Conservation (phyloP, 1,139 yeast genomes). For the Lodderomyces beijingensis region DNA sequence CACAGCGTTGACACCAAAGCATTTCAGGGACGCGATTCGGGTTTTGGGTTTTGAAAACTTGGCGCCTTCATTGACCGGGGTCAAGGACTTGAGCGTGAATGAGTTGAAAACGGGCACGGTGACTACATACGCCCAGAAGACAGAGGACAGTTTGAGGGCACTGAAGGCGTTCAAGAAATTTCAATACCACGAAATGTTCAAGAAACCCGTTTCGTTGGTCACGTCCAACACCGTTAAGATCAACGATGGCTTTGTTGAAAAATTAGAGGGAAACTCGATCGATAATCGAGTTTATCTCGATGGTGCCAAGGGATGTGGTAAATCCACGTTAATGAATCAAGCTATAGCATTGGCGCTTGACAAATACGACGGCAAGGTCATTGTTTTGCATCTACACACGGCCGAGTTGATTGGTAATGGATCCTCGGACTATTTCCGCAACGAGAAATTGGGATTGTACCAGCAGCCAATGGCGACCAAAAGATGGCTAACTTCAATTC, state of each 20-base stretch:
- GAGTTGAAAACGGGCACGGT: conserved; percentile 13
- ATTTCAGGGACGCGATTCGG: conserved; percentile 37
- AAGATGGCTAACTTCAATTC: conserved; percentile 53
- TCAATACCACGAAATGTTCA: conserved; percentile 62
- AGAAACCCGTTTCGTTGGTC: conserved; percentile 52
- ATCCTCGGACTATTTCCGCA: conserved; percentile 59
- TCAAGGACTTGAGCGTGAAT: conserved; percentile 2
- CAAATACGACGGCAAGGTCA: conserved; percentile 37
- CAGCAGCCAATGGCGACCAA: conserved; percentile 81
- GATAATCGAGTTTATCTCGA: conserved; percentile 53
- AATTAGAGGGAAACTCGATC: conserved; percentile 18
- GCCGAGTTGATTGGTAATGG: conserved; percentile 68
- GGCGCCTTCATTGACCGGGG: conserved; percentile 5
- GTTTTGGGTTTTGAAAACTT: conserved; percentile 15
- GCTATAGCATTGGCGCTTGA: conserved; percentile 56
- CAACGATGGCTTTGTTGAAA: conserved; percentile 22
- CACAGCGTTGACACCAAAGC: conserved; percentile 42
- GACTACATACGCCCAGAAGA: conserved; percentile 20
- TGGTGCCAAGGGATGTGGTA: conserved; percentile 80
- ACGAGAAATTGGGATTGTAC: conserved; percentile 46
- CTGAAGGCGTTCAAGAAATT: conserved; percentile 55
- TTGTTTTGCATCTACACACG: conserved; percentile 64
- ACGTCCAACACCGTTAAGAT: conserved; percentile 31
- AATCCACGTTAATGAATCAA: conserved; percentile 71
- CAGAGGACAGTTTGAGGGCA: conserved; percentile 23